Evolutionary conservation across 2,329 filamentous ascomycete genomes (phyloP).

Genomic region (Fusarium sulawesiense): DNA sequence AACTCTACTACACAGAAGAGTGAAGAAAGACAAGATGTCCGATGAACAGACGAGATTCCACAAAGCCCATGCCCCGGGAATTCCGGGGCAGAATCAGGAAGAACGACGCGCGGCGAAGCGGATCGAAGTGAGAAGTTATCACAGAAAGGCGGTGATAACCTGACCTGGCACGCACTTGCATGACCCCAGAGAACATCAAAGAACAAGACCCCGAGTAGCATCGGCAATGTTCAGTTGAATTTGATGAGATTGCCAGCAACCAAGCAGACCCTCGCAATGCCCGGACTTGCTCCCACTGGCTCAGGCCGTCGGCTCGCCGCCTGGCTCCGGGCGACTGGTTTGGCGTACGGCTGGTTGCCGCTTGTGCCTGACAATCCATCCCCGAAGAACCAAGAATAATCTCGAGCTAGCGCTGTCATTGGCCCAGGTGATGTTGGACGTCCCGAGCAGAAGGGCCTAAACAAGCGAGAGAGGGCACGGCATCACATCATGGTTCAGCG

Average conservation of each 20-base stretch:
- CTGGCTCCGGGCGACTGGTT: conserved; percentile 35
- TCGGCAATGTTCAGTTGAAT: conserved; percentile 4
- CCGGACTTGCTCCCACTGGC: conserved; percentile 28
- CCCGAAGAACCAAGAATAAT: conserved; percentile 19
- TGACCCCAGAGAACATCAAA: conserved; percentile 19
- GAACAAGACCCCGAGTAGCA: conserved; percentile 8
- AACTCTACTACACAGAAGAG: not conserved
- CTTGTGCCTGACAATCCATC: conserved; percentile 39
- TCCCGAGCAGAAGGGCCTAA: conserved; percentile 11
- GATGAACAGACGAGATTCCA: not conserved
- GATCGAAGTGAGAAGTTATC: conserved; percentile 4
- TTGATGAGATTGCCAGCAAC: conserved; percentile 11
- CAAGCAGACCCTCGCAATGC: conserved; percentile 10
- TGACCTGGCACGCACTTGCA: conserved; percentile 8
- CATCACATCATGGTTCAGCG: conserved; percentile 29
- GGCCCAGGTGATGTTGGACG: not conserved
- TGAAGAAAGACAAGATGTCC: not conserved
- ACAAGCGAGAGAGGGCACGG: conserved; percentile 23
- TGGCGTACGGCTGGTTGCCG: conserved; percentile 31
- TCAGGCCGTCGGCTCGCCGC: conserved; percentile 18
- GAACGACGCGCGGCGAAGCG: not conserved
- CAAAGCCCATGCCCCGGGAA: not conserved
- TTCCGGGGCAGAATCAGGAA: not conserved
- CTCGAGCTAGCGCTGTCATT: not conserved
- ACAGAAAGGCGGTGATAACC: conserved; percentile 22